phyloP scores from a whole-genome alignment of 1,284 basidiomycete genomes.

The Pterulicium gracile region DNA sequence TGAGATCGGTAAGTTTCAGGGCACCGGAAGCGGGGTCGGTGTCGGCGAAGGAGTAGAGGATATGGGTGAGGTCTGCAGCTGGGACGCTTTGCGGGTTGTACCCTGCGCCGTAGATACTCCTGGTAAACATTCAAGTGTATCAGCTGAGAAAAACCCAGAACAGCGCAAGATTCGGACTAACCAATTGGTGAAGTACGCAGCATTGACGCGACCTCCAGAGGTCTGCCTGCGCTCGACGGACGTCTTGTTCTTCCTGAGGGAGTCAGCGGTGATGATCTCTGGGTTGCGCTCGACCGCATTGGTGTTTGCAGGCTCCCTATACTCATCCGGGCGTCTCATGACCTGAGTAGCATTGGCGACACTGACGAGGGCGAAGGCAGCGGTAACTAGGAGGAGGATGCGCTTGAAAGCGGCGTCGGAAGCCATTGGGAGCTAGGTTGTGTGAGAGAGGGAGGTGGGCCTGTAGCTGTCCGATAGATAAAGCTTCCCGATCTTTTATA shows the following conservation, averaged over 20 bases:
- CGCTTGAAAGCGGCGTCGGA: neutral
- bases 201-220: slow-evolving; percentile 22
- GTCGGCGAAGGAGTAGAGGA: slow-evolving; percentile 84
- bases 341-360: slow-evolving; percentile 36
- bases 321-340: slow-evolving; percentile 43
- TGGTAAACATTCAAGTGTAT: too few relatives aligned
- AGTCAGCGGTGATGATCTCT: slow-evolving; percentile 25
- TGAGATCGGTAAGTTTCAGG: slow-evolving; percentile 67
- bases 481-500: too few relatives aligned
- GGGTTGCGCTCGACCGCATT: slow-evolving; percentile 26
- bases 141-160: slow-evolving; percentile 14
- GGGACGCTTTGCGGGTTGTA: too few relatives aligned
- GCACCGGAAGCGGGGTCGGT: slow-evolving; percentile 55
- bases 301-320: slow-evolving; percentile 28
- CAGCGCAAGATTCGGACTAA: slow-evolving; percentile 18
- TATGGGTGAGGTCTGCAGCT: too few relatives aligned
- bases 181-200: slow-evolving; percentile 65
- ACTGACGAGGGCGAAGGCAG: slow-evolving; percentile 5
- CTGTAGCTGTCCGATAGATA: too few relatives aligned
- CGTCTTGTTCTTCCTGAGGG: slow-evolving; percentile 32
- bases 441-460: too few relatives aligned
- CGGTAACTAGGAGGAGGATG: slow-evolving; percentile 4
- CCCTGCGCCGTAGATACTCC: too few relatives aligned
- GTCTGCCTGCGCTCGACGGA: slow-evolving; percentile 25
- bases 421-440: too few relatives aligned